Evolutionary conservation across 495 filamentous ascomycete genomes (phyloP).

Genomic region (Viridothelium virens): DNA sequence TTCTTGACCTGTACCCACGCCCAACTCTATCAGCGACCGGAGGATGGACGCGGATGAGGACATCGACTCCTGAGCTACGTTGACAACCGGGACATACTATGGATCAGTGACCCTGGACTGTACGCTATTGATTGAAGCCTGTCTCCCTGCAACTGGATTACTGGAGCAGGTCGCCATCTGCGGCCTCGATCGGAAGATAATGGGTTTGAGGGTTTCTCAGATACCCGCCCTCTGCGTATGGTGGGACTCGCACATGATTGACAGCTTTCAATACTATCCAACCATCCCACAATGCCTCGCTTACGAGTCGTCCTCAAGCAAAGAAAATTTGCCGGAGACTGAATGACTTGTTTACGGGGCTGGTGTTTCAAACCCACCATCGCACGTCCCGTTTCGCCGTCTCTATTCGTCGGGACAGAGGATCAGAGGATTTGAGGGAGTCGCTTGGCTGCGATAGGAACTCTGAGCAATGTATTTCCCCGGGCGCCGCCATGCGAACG

Average conservation of each 20-base stretch:
- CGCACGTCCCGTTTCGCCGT: no score
- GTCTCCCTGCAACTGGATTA: neutral
- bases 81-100: neutral
- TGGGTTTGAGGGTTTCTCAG: neutral
- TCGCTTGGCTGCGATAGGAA: no score
- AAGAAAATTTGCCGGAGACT: no score
- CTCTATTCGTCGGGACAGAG: no score
- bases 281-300: no score
- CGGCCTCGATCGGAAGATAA: conserved; percentile 9
- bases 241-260: neutral
- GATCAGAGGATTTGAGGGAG: no score
- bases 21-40: conserved; percentile 12
- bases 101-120: neutral
- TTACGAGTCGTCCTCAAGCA: no score
- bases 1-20: conserved; percentile 11
- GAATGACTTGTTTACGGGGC: no score
- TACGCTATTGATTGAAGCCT: neutral
- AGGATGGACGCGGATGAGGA: neutral
- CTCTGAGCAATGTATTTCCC: neutral
- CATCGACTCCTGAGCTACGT: neutral
- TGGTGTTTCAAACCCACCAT: no score
- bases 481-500: neutral
- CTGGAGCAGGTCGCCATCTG: neutral
- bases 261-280: no score
- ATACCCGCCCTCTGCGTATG: conserved; percentile 3